phyloP scores from a whole-genome alignment of 129 eudicot genomes.

The Oenanthe sinensis region DNA sequence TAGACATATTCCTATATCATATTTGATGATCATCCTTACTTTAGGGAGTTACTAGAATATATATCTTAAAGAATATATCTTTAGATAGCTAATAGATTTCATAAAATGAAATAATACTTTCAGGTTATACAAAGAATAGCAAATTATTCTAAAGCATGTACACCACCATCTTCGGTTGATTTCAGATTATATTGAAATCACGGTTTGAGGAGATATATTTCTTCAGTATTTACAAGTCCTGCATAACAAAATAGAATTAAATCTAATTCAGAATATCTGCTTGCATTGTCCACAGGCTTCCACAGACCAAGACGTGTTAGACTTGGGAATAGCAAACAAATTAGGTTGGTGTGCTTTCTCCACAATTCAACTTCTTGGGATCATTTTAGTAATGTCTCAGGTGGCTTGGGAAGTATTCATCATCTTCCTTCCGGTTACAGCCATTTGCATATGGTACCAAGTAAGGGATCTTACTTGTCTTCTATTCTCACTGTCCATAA shows the following conservation, averaged over 20 bases:
- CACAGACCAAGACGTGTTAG: conserved; percentile 87
- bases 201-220: no score
- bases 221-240: not conserved
- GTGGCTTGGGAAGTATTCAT: conserved; percentile 93
- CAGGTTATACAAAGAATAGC: no score
- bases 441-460: conserved; percentile 81
- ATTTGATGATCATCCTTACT: no score
- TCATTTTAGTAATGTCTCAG: conserved; percentile 91
- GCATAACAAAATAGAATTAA: not conserved
- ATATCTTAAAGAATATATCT: no score
- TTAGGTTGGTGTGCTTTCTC: conserved; percentile 91
- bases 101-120: no score
- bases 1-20: no score
- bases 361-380: conserved; percentile 75
- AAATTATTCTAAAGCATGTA: no score
- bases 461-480: conserved; percentile 41
- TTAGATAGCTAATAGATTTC: no score
- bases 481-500: not conserved
- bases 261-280: not conserved
- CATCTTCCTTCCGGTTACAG: conserved; percentile 79
- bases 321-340: conserved; percentile 70
- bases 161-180: no score
- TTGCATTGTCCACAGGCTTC: conserved; percentile 51
- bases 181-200: no score
- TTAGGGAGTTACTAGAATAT: no score